Base-by-base conservation (phyloP, 345 rosid genomes). In the Chamaenerion angustifolium region DNA sequence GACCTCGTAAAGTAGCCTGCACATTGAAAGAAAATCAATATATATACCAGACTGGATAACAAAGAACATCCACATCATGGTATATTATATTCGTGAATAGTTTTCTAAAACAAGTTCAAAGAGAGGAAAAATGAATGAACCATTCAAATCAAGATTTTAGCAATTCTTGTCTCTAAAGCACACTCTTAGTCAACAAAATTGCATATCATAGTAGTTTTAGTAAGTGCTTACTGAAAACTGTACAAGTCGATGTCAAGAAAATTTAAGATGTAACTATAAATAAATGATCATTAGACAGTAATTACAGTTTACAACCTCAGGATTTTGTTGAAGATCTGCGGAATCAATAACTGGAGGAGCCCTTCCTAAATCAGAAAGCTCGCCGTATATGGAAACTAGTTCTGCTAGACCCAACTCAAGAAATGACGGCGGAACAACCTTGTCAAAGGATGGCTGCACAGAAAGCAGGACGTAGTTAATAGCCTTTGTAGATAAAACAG, bases 321-420 rank as follows among this genome's bases (percentile, higher is more conserved):
- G 93, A 69, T 85, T 70, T 62, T 73, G 71, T 57, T 69, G 81
- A 60, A 88, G 89, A 57, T 82, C 93, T 44, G 69, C 79, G 0
- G 83, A 74, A 71, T 85, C 93, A 16, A 88, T 65, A 48, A 88
- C 71, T 43, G 78, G 65, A 1, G 95, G 95, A 25, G 74, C 64
- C 55, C 35, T 77, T 70, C 95, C 95, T 71, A 75, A 59, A 50
- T 69, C 71, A 61, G 71, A 84, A 41, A 88, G 89, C 60, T 82
- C 84, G 46, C 67, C 70, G 60, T 78, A 88, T 62, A 80, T 75
- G 44, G 81, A 70, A 55, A 84, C 78, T 43, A 88, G 51, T 12
- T 84, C 88, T 45, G 67, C 81, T 61, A 88, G 67, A 57, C 97
- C 92, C 55, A 85, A 16, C 69, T 88, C 97, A 11, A 71, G 64